Evolutionary conservation across 2,329 filamentous ascomycete genomes (phyloP).

Genomic region (Cladosporium sp.): DNA sequence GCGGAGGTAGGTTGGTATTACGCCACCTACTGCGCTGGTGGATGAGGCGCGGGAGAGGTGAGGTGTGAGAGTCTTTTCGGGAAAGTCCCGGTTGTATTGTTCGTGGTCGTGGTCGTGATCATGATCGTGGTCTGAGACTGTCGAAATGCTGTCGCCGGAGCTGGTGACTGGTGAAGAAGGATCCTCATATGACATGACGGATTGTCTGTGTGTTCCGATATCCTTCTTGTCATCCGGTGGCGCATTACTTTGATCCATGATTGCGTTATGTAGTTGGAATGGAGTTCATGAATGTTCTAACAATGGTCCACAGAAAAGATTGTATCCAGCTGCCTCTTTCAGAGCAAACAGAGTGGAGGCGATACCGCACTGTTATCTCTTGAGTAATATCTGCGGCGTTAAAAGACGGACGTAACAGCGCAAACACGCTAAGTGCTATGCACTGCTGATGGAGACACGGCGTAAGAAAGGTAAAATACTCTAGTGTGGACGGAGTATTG

Average conservation of each 20-base stretch:
- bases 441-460: neutral
- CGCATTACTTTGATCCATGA: neutral
- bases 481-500: neutral
- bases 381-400: neutral
- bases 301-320: neutral
- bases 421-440: neutral
- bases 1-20: slow-evolving; percentile 19
- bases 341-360: neutral
- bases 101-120: slow-evolving; percentile 15
- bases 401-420: neutral
- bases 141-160: slow-evolving; percentile 22
- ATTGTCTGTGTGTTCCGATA: neutral
- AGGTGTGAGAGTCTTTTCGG: slow-evolving; percentile 20
- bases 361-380: neutral
- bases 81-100: slow-evolving; percentile 21
- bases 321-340: neutral
- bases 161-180: slow-evolving; percentile 21
- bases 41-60: slow-evolving; percentile 27
- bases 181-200: slow-evolving; percentile 25
- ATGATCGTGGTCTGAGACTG: slow-evolving; percentile 16
- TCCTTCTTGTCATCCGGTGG: neutral
- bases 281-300: neutral
- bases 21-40: slow-evolving; percentile 27
- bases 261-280: neutral
- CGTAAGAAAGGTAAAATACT: neutral